Base-by-base conservation (phyloP, 768 basidiomycete species). In the Leccinum broughii region DNA sequence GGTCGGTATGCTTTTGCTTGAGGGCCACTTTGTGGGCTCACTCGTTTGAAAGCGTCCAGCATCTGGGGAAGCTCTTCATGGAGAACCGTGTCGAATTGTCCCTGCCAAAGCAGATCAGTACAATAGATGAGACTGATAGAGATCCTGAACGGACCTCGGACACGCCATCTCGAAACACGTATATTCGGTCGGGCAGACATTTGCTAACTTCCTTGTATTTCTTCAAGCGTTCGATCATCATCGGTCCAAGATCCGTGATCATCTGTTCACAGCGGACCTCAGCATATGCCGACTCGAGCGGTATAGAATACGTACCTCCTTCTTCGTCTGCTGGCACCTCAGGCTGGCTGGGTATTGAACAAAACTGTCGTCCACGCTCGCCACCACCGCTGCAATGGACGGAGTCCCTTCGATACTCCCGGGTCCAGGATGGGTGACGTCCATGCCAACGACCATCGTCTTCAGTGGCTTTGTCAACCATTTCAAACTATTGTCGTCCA, bases 371-470 rank as follows among this genome's bases (percentile, higher is more conserved):
- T 93, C 90, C 1, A 85, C 77, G 59, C 85, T 93, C 0, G 88
- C 92, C 3, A 93, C 92, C 10, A 93, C 87, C 0, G 90, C 92
- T 0, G 89, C 90, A 49, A 94, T 88, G 0, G 90, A 92, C 3
- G 92, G 92, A 1, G 90, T 87, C 3, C 92, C 92, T 3, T 80
- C 79, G 54, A 77, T 70, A 63, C 88, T 89, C 6, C 75, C 80
- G 1, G 88, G 87, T 2, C 88, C 83, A 4, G 91, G 89, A 63
- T 93, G 91, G 0, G 90, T 93, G 0, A 92, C 90, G 67, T 93
- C 91, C 63, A 92, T 90, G 0, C 92, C 92, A 3, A 94, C 86
- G 68, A 94, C 75, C 88, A 94, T 93, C 10, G 92, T 93, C 56
- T 80, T 81, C 0, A 34, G 11, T 64, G 80, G 78, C 71, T 82